Base-by-base conservation (phyloP, 139 green algal species). In the Auxenochlorella protothecoides region DNA sequence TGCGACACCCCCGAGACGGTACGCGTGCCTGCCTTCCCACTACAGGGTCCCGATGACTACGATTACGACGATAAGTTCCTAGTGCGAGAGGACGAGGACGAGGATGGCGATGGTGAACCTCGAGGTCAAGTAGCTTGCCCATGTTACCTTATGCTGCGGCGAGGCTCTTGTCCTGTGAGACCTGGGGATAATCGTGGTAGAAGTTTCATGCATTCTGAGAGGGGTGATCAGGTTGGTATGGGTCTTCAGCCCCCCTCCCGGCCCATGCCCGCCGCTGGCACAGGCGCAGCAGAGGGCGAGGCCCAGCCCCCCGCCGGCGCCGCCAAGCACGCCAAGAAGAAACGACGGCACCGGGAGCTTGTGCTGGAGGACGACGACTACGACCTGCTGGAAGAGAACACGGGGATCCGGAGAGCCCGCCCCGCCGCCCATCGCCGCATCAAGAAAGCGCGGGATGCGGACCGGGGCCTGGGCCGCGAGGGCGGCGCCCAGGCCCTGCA, bases 291-390 rank as follows among this genome's bases (percentile, higher is more conserved):
- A 2, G 65, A 44, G 27, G 56, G 65, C 65, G 65, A 69, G 27
- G 5, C 15, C 10, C 27, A 69, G 27, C 27, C 27, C 7, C 27
- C 27, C 8, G 16, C 13, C 27, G 27, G 15, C 27, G 62, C 62
- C 6, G 6, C 14, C 12, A 55, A 55, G 16, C 11, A 15, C 8
- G 27, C n/a, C 13, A 86, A 84, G 57, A 84, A 86, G 68, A 87
- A 86, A 72, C 74, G 74, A 10, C 63, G 77, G 12, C 53, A 79
- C 52, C 61, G 65, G 14, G 74, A 85, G 11, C 76, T 83, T 65
- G 72, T 85, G 54, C 81, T 96, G 13, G 90, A 96, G 65, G 89
- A 96, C 13, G 90, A 97, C 63, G 91, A 97, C 73, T 96, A 92
- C 69, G 88, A 94, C 53, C 79, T 96, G 72, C 77, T 97, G 68